These are phyloP conservation scores for Beta lomatogona DNA, from an alignment of 179 eudicot genomes.

Conservation along the genomic window DNA sequence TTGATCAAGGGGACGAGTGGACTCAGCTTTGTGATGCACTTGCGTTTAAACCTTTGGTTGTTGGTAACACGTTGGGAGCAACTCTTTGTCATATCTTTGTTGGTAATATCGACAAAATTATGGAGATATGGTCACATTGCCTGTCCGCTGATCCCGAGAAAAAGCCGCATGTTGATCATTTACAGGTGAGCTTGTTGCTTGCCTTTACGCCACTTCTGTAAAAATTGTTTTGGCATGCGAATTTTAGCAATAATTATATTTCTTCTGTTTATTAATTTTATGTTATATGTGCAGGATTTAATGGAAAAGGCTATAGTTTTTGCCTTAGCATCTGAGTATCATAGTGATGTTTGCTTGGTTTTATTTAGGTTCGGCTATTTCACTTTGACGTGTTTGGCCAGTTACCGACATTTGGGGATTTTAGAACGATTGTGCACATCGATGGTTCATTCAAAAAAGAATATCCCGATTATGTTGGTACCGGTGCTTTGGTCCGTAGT, in stretches of 20 bases:
- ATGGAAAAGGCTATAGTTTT: conserved; percentile 96
- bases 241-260: background rate
- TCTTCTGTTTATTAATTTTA: background rate
- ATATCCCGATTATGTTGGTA: too few species aligned
- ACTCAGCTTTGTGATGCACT: conserved; percentile 79
- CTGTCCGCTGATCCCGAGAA: conserved; percentile 66
- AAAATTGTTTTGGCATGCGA: background rate
- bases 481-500: too few species aligned
- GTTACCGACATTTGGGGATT: too few species aligned
- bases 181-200: conserved; percentile 56
- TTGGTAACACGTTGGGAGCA: conserved; percentile 83
- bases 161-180: conserved; percentile 81
- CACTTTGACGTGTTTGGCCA: too few species aligned
- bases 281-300: conserved; percentile 54
- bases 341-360: too few species aligned
- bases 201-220: background rate
- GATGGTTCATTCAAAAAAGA: too few species aligned
- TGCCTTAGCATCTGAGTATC: conserved; percentile 69
- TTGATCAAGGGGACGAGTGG: conserved; percentile 94
- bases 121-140: conserved; percentile 83
- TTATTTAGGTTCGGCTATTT: too few species aligned
- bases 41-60: conserved; percentile 73
- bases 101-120: conserved; percentile 89
- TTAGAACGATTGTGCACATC: too few species aligned
- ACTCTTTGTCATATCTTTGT: conserved; percentile 95